phyloP scores from a whole-genome alignment of 305 asterid genomes.

The Fraxinus velutina region DNA sequence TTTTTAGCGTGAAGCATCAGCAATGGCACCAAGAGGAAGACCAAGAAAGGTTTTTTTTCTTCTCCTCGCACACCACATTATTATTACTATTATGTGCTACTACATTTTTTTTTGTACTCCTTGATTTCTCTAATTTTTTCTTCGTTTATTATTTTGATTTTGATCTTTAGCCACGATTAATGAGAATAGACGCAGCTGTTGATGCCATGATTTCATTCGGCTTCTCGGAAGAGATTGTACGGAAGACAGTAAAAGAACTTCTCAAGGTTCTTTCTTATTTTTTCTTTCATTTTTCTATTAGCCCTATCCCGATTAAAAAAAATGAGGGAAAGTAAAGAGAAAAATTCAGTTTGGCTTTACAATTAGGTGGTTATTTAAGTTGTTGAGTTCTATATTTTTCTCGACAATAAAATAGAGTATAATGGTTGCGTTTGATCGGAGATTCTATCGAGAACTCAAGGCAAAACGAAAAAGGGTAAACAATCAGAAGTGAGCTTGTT shows the following conservation, averaged over 20 bases:
- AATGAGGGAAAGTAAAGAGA: neutral
- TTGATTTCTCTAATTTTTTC: neutral
- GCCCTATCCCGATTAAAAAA: neutral
- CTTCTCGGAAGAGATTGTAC: slow-evolving; percentile 26
- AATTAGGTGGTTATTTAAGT: neutral
- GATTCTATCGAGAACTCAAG: neutral
- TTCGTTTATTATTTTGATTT: slow-evolving; percentile 1
- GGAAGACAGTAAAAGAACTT: slow-evolving; percentile 28
- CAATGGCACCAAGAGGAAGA: neutral
- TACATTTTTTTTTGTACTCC: neutral
- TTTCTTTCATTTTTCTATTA: neutral
- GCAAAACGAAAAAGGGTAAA: neutral
- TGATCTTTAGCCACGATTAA: slow-evolving; percentile 34
- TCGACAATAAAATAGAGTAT: neutral
- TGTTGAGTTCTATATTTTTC: too few relatives aligned
- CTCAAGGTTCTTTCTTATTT: slow-evolving; percentile 29
- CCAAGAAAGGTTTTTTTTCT: neutral
- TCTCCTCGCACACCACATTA: neutral
- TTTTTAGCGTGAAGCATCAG: neutral
- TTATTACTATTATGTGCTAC: neutral
- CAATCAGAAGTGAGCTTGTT: neutral
- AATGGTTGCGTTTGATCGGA: neutral
- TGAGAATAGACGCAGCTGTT: slow-evolving; percentile 59
- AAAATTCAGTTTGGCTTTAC: neutral
- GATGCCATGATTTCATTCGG: slow-evolving; percentile 56